These are phyloP conservation scores for Mrakia hoshinonis DNA, from an alignment of 768 basidiomycete species.

Conservation along the genomic window DNA sequence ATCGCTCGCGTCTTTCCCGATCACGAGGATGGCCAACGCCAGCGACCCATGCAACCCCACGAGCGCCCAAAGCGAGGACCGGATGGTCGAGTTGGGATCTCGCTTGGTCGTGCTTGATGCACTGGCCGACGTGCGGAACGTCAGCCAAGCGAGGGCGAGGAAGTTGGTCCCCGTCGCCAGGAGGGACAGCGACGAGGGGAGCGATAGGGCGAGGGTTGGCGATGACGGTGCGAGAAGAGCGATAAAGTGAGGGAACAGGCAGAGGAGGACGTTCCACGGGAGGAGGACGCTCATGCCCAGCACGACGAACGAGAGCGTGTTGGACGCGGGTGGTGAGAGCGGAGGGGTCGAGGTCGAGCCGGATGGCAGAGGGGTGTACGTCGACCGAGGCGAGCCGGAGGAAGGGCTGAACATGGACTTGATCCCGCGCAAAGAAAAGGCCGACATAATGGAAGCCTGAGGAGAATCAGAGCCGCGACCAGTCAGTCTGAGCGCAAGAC, in stretches of 20 bases:
- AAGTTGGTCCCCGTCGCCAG: conserved; percentile 17
- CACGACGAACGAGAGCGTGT: conserved; percentile 15
- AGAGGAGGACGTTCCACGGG: conserved; percentile 24
- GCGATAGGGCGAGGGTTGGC: not conserved
- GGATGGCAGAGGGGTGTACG: not conserved
- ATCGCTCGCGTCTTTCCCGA: not conserved
- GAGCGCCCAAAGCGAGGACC: not conserved
- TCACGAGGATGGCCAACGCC: not conserved
- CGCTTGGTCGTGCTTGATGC: not conserved
- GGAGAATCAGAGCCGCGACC: too few relatives aligned
- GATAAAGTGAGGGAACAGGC: conserved; percentile 17
- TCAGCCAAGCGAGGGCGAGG: conserved; percentile 20
- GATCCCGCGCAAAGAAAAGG: too few relatives aligned
- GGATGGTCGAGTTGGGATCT: not conserved
- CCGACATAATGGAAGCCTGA: too few relatives aligned
- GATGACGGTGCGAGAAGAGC: conserved; percentile 9
- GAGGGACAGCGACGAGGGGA: conserved; percentile 13
- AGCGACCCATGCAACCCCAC: not conserved
- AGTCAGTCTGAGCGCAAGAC: too few relatives aligned
- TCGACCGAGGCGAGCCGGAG: too few relatives aligned
- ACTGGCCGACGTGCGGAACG: conserved; percentile 4
- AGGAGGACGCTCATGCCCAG: conserved; percentile 22
- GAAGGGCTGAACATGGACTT: too few relatives aligned
- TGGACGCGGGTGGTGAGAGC: not conserved
- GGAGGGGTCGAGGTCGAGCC: not conserved